Conservation (phyloP, 495 filamentous ascomycete genomes). For the Penicillium crystallinum region DNA sequence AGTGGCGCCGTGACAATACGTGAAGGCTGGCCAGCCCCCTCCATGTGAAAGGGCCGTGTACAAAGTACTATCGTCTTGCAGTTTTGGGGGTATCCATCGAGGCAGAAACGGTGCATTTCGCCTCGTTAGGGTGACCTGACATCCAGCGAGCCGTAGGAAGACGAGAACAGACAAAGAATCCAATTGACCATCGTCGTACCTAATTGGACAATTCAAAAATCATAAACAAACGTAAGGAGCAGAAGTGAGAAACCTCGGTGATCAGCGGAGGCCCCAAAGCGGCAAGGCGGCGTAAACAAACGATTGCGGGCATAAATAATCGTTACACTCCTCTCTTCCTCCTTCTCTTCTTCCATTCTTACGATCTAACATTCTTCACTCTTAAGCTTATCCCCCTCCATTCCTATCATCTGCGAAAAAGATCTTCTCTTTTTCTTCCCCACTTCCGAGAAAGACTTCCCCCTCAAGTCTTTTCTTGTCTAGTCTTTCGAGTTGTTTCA, state of each 20-base stretch:
- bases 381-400: constrained; percentile 7
- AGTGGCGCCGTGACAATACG: constrained; percentile 3
- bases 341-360: constrained; percentile 11
- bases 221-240: not conserved
- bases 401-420: constrained; percentile 3
- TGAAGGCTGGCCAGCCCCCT: constrained; percentile 14
- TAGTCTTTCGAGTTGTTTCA: constrained; percentile 77
- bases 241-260: constrained; percentile 6
- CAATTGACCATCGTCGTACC: not conserved
- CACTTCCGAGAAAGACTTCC: constrained; percentile 40
- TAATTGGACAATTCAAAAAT: not conserved
- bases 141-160: not conserved
- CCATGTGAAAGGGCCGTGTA: constrained; percentile 11
- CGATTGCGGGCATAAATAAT: constrained; percentile 17
- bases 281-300: constrained; percentile 31
- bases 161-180: not conserved
- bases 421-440: constrained; percentile 17
- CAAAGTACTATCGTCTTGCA: constrained; percentile 2
- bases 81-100: not conserved
- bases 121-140: not conserved
- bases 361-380: not conserved
- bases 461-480: constrained; percentile 75
- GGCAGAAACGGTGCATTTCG: not conserved
- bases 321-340: constrained; percentile 4
- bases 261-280: constrained; percentile 12